phyloP scores from a whole-genome alignment of 2,329 filamentous ascomycete species.

The Fusarium sp. region DNA sequence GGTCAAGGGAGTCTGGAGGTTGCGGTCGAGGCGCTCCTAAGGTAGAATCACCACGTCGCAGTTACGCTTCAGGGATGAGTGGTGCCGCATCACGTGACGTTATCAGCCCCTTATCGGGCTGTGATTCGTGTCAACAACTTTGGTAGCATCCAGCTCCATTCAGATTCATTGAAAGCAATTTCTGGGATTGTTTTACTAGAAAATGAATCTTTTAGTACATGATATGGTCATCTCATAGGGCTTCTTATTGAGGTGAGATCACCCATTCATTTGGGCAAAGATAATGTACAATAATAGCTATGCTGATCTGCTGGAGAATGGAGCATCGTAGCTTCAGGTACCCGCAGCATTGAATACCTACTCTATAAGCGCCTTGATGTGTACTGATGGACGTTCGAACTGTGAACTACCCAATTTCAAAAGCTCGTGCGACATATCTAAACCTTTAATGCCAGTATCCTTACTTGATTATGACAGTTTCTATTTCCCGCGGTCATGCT shows the following conservation, averaged over 20 bases:
- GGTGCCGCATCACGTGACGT: conserved; percentile 51
- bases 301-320: conserved; percentile 12
- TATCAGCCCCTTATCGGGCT: conserved; percentile 44
- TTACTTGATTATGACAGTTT: background rate
- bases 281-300: background rate
- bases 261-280: background rate
- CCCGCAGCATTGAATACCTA: background rate
- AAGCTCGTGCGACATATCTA: background rate
- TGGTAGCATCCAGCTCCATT: background rate
- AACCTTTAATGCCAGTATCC: background rate
- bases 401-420: background rate
- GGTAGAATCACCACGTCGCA: conserved; percentile 55
- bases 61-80: conserved; percentile 48
- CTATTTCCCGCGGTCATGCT: background rate
- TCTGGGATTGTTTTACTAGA: no score
- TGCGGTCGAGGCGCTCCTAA: conserved; percentile 45
- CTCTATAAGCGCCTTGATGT: background rate
- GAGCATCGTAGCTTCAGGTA: conserved; percentile 15
- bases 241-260: background rate
- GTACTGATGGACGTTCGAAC: background rate
- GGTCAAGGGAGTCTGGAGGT: conserved; percentile 51
- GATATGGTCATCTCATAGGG: background rate
- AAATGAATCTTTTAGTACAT: background rate
- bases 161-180: background rate
- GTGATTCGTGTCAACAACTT: conserved; percentile 47